Conservation (phyloP, 169 alveolate species). For the Babesia ovis region DNA sequence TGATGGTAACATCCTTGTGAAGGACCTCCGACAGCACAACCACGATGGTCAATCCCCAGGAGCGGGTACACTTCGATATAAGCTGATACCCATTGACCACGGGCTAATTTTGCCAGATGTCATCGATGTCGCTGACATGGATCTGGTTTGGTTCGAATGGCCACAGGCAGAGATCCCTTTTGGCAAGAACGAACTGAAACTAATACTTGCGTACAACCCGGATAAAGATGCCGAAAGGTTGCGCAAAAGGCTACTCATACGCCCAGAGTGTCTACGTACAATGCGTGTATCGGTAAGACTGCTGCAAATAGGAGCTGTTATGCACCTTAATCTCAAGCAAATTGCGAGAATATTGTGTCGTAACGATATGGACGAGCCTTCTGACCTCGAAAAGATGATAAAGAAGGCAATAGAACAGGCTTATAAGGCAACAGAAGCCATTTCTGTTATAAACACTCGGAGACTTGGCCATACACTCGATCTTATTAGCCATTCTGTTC, state of each 20-base stretch:
- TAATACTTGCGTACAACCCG: conserved; percentile 82
- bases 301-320: conserved; percentile 83
- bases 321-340: conserved; percentile 84
- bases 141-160: conserved; percentile 98
- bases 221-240: conserved; percentile 89
- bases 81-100: conserved; percentile 98
- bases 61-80: conserved; percentile 70
- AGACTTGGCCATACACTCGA: conserved; percentile 56
- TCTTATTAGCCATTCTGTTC: conserved; percentile 36
- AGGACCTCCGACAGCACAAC: conserved; percentile 66
- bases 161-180: conserved; percentile 91
- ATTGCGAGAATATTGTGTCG: conserved; percentile 85
- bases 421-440: conserved; percentile 66
- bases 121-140: conserved; percentile 94
- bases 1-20: conserved; percentile 95
- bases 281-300: conserved; percentile 86
- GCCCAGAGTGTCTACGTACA: conserved; percentile 89
- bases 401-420: conserved; percentile 73
- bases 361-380: conserved; percentile 83
- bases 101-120: conserved; percentile 96
- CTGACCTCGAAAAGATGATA: conserved; percentile 82
- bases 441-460: conserved; percentile 68
- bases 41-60: conserved; percentile 46
- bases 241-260: conserved; percentile 77
- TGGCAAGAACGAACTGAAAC: conserved; percentile 78